Evolutionary conservation across 306 rosid genomes (phyloP).

Genomic region (Glycine tomentella): DNA sequence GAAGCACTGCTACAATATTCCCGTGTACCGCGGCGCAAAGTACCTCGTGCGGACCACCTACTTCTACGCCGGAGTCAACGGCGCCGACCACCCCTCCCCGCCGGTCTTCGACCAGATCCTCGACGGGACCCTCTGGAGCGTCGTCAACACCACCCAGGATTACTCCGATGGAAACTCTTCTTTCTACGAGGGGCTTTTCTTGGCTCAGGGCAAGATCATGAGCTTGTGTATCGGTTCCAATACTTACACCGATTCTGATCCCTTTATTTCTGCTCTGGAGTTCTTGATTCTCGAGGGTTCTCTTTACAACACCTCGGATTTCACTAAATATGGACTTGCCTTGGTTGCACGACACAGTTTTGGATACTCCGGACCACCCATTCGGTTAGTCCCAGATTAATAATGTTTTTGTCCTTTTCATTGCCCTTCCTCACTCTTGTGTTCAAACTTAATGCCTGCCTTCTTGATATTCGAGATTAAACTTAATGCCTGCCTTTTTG

Average conservation of each 20-base stretch:
- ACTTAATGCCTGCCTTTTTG: too few relatives aligned
- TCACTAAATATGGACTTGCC: slow-evolving; percentile 50
- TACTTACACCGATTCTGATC: slow-evolving; percentile 77
- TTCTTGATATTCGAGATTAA: too few relatives aligned
- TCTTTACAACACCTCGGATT: slow-evolving; percentile 80
- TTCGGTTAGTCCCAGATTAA: slow-evolving; percentile 55
- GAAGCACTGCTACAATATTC: slow-evolving; percentile 73
- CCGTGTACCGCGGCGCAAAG: slow-evolving; percentile 60
- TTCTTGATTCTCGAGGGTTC: slow-evolving; percentile 63
- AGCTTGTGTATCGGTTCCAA: slow-evolving; percentile 77
- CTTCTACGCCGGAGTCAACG: slow-evolving; percentile 78
- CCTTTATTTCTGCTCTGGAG: slow-evolving; percentile 87
- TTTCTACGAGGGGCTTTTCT: slow-evolving; percentile 75
- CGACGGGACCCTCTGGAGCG: slow-evolving; percentile 85
- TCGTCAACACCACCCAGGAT: slow-evolving; percentile 78
- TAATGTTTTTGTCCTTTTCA: too few relatives aligned
- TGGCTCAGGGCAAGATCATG: slow-evolving; percentile 68
- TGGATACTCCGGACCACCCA: slow-evolving; percentile 70
- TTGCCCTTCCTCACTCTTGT: not conserved
- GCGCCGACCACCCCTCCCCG: slow-evolving; percentile 56
- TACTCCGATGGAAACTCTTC: slow-evolving; percentile 53
- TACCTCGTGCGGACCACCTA: slow-evolving; percentile 76
- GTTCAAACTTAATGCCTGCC: not conserved
- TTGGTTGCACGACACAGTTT: slow-evolving; percentile 70
- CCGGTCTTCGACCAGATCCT: slow-evolving; percentile 92